Evolutionary conservation across 805 yeast species (phyloP), one percentile per base, ranked within the genome.

Genomic region (Brettanomyces bruxellensis): DNA sequence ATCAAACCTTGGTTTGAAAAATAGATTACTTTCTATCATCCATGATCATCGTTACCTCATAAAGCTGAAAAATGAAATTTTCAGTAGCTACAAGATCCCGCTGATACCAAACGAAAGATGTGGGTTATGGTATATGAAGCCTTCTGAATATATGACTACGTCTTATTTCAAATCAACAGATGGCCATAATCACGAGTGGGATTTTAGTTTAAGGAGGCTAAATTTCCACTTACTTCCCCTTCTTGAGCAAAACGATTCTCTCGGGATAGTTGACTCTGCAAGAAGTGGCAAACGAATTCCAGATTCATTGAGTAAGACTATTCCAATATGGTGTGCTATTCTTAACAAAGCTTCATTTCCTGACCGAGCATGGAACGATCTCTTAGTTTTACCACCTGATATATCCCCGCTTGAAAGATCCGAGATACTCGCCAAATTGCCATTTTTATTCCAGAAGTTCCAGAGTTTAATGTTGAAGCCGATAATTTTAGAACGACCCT

Each of bases 291-390:
- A 88, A 58, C 64, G 75, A 25, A 79, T 88, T 64, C 96, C 97
- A 0, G 97, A 89, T 61, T 83, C 96, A 0, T 62, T 87, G 5
- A 82, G 89, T 55, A 89, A 89, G 55, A 89, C 96, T 0, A 70
- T 89, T 1, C 96, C 96, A 0, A 85, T 87, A 1, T 89, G 97
- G 97, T 85, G 95, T 62, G 85, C 90, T 0, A 88, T 86, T 4
- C 47, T 88, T 18, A 86, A 85, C 56, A 61, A 62, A 35, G 66
- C 83, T 1, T 62, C 79, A 60, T 71, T 71, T 47, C 77, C 69
- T 22, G 55, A 34, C 3, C 30, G 13, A 18, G 5, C 35, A 4
- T 45, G 45, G 34, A 48, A 49, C 7, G 49, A 47, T 28, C 48
- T 47, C 44, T 43, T 32, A 13, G 66, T 76, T 13, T 18, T 35